Base-by-base conservation (phyloP, 1,284 basidiomycete genomes). In the Somion occarium region DNA sequence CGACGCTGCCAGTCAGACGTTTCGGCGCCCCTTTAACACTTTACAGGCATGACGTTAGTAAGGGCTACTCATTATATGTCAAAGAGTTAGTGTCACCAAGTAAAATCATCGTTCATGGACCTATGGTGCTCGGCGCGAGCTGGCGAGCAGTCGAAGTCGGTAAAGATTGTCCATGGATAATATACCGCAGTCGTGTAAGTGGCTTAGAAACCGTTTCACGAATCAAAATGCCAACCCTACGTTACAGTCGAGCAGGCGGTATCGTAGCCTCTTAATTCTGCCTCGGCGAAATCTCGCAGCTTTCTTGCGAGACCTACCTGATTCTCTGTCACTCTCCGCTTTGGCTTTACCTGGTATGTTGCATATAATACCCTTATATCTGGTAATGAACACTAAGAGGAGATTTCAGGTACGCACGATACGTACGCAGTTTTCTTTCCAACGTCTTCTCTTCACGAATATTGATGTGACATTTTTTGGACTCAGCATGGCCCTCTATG, bases 401-500 rank as follows among this genome's bases (percentile, higher is more conserved):
- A 9, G 3, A 19, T 25, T 46, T 37, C 51, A 82, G 83, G 84
- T 26, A 90, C 85, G 4, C 87, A 88, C 61, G 83, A 90, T 64
- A 82, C 83, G 76, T 86, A 65, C 52, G 80, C 72, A 24, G 38
- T 3, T n/a, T n/a, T 23, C 19, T 9, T 18, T 9, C 19, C 15
- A 11, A 7, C 30, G 15, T 1, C 25, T 34, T 15, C 47, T 25
- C n/a, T 37, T 27, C 25, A 25, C 3, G 24, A 34, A 50, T 49
- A 11, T 45, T 20, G 30, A 22, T 22, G 19, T 9, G 47, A 41
- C 26, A 37, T n/a, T 49, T 44, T 44, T 41, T 30, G n/a, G n/a
- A n/a, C n/a, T 41, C 39, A 85, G 83, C 15, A 83, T 90, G 79
- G 83, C 87, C 3, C 80, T 89, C 58, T 83, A 88, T 58, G 87